Conservation (phyloP, 352 stramenopile genomes). For the Phytophthora pini region DNA sequence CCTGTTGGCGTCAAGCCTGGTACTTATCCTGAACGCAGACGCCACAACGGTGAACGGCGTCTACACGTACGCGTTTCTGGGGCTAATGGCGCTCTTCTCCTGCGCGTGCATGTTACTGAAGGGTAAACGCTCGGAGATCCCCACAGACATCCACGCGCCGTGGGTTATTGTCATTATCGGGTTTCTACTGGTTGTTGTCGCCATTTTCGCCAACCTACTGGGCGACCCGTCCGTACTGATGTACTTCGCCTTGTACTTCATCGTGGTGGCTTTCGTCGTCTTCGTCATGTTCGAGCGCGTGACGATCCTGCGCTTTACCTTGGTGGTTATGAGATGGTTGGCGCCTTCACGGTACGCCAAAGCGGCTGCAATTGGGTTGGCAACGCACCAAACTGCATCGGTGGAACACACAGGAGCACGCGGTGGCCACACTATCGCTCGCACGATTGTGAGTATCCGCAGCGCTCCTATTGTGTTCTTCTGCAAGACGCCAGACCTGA, state of each 20-base stretch:
- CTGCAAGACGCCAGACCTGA: slow-evolving; percentile 85
- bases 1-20: slow-evolving; percentile 60
- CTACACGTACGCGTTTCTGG: slow-evolving; percentile 89
- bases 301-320: slow-evolving; percentile 38
- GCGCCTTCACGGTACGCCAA: slow-evolving; percentile 41
- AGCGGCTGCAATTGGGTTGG: slow-evolving; percentile 13
- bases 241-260: slow-evolving; percentile 67
- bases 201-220: slow-evolving; percentile 57
- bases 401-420: slow-evolving; percentile 47
- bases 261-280: slow-evolving; percentile 47
- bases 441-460: slow-evolving; percentile 56
- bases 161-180: slow-evolving; percentile 49
- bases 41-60: slow-evolving; percentile 78
- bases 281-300: slow-evolving; percentile 68
- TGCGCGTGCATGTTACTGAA: slow-evolving; percentile 87
- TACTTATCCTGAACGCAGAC: slow-evolving; percentile 77
- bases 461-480: slow-evolving; percentile 86
- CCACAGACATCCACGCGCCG: slow-evolving; percentile 61
- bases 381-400: neutral
- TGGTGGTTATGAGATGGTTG: slow-evolving; percentile 46
- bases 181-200: slow-evolving; percentile 50
- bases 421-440: slow-evolving; percentile 53
- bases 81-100: slow-evolving; percentile 86
- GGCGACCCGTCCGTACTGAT: slow-evolving; percentile 54
- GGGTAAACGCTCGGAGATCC: slow-evolving; percentile 79